Evolutionary conservation across 352 stramenopile species (phyloP).

Genomic region (Pythium rhizo-oryzae): DNA sequence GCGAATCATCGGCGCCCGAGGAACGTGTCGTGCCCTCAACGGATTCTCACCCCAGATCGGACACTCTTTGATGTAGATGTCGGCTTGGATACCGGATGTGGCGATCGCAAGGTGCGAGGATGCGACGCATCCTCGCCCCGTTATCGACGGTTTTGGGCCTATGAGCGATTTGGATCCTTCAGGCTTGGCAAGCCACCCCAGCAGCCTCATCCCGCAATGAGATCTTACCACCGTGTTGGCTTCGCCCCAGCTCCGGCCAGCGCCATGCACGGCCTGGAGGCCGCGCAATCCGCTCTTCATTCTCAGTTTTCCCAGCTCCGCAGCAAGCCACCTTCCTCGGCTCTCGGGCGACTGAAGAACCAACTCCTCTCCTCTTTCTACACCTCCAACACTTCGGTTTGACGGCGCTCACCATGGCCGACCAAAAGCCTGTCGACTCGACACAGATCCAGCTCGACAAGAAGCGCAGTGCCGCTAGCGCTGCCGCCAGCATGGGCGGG

Average conservation of each 20-base stretch:
- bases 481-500: background rate
- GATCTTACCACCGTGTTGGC: background rate
- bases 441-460: slow-evolving; percentile 51
- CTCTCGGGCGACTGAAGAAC: slow-evolving; percentile 9
- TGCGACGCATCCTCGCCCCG: background rate
- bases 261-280: too few relatives aligned
- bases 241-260: background rate
- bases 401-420: slow-evolving; percentile 2
- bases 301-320: slow-evolving; percentile 25
- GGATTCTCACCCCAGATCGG: background rate
- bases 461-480: background rate
- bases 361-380: background rate
- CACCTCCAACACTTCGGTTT: background rate
- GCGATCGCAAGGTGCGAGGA: too few relatives aligned
- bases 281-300: slow-evolving; percentile 13
- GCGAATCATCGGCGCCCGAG: slow-evolving; percentile 16
- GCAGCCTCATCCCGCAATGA: background rate
- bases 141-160: background rate
- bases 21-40: slow-evolving; percentile 4
- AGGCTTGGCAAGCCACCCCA: too few relatives aligned
- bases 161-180: background rate
- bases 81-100: too few relatives aligned
- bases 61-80: too few relatives aligned
- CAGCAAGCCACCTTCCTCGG: slow-evolving; percentile 10
- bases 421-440: slow-evolving; percentile 45